A percentile compares a stretch with the other conserved stretches of the same genome.
phyloP scores from a whole-genome alignment of 208 protist species.

The Tritrichomonas musculus region DNA sequence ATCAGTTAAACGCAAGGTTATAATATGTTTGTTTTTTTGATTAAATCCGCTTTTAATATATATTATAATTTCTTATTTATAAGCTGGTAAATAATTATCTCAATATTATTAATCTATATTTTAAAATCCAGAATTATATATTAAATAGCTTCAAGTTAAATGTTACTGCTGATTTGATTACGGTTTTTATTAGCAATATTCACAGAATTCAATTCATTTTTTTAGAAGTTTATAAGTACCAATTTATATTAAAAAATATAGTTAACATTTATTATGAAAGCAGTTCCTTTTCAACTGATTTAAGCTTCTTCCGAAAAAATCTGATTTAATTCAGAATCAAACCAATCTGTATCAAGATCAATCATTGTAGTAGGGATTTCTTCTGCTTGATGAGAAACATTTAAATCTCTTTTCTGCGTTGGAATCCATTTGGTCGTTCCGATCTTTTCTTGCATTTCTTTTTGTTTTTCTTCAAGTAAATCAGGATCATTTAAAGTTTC shows the following conservation, averaged over 20 bases:
- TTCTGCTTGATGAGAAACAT: not conserved
- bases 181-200: no score
- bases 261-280: not conserved
- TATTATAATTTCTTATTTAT: no score
- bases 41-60: no score
- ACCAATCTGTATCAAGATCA: constrained; percentile 28
- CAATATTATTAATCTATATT: no score
- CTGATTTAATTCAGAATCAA: not conserved
- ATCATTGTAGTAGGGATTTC: not conserved
- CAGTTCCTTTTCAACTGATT: not conserved
- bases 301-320: not conserved
- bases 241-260: not conserved
- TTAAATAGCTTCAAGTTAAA: no score
- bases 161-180: no score
- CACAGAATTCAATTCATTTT: not conserved
- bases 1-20: no score
- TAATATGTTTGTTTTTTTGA: no score
- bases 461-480: not conserved
- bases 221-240: not conserved
- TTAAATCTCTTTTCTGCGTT: not conserved
- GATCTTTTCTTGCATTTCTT: not conserved
- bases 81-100: no score
- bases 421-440: not conserved
- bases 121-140: no score
- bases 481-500: not conserved